These are phyloP conservation scores for Trametes villosa DNA, from an alignment of 768 basidiomycete species.

Conservation along the genomic window DNA sequence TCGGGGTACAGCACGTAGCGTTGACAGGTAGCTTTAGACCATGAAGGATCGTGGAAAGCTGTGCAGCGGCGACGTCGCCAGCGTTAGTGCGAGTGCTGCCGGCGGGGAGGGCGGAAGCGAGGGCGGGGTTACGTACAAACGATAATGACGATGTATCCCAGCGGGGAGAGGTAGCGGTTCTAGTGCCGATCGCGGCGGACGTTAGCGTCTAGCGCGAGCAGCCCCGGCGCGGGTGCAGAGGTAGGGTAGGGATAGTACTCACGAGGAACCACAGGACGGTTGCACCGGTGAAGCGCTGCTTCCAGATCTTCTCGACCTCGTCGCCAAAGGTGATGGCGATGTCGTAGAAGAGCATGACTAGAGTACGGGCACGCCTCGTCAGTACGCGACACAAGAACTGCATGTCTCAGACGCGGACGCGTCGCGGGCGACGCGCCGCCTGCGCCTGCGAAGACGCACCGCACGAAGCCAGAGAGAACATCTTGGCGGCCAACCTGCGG, in stretches of 20 bases:
- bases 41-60: slow-evolving; percentile 29
- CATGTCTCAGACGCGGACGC: slow-evolving; percentile 1
- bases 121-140: slow-evolving; percentile 26
- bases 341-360: slow-evolving; percentile 30
- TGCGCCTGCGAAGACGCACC: slow-evolving; percentile 12
- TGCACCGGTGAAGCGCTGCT: slow-evolving; percentile 30
- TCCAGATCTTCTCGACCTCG: slow-evolving; percentile 30
- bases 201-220: background rate
- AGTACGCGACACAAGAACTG: background rate
- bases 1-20: slow-evolving; percentile 31
- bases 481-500: slow-evolving; percentile 25
- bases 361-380: background rate
- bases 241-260: too few species aligned
- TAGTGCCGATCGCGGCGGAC: slow-evolving; percentile 11
- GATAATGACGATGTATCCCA: slow-evolving; percentile 34
- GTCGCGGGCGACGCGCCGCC: background rate
- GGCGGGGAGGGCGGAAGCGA: background rate
- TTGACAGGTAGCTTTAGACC: slow-evolving; percentile 24
- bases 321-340: slow-evolving; percentile 28
- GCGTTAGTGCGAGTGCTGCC: background rate
- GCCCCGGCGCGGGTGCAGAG: background rate
- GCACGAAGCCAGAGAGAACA: slow-evolving; percentile 28
- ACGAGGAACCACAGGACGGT: slow-evolving; percentile 31
- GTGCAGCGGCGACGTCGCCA: background rate
- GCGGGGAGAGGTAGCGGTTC: slow-evolving; percentile 33